Percentiles rank a stretch among this genome's conserved stretches.
Evolutionary conservation across 345 rosid genomes (phyloP).

Genomic region (Euphorbia lathyris): DNA sequence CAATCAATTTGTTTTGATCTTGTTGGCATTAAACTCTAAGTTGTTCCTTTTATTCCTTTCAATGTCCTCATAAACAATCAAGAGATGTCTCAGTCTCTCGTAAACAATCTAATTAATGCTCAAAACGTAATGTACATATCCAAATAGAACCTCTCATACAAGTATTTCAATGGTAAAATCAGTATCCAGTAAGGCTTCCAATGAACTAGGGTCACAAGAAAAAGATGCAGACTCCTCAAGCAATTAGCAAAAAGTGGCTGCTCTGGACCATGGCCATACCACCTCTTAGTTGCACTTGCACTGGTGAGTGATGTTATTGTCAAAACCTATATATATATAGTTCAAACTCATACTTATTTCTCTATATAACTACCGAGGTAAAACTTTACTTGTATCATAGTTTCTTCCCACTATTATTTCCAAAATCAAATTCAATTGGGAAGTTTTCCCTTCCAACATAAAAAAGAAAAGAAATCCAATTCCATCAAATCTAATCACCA

Average conservation of each 20-base stretch:
- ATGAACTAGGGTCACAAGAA: background rate
- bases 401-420: background rate
- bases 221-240: background rate
- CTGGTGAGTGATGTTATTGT: too few species aligned
- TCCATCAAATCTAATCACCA: slow-evolving; percentile 8
- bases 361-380: background rate
- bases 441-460: background rate
- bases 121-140: background rate
- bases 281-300: background rate
- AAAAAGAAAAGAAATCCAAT: background rate
- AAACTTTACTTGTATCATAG: background rate
- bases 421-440: background rate
- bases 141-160: background rate
- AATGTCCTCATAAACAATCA: background rate
- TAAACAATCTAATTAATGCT: background rate
- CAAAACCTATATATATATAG: background rate
- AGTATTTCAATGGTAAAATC: background rate
- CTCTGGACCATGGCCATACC: background rate
- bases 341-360: background rate
- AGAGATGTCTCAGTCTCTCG: background rate
- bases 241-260: background rate
- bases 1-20: background rate
- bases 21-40: background rate
- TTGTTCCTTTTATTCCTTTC: background rate
- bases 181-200: slow-evolving; percentile 6